These are phyloP conservation scores for Plectranthus barbatus DNA, from an alignment of 257 asterid species.

Conservation along the genomic window DNA sequence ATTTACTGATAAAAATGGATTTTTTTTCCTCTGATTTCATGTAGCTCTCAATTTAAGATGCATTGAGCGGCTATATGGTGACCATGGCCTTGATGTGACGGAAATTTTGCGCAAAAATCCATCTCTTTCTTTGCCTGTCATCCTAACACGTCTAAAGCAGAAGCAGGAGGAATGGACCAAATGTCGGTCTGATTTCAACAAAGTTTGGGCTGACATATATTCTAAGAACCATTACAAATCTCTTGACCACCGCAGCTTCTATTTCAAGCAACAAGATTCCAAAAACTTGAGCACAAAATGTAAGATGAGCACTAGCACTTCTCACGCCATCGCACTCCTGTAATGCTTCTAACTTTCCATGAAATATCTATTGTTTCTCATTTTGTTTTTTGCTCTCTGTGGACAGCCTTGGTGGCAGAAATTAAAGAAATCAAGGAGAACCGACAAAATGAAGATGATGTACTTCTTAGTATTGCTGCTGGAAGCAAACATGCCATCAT, in stretches of 20 bases:
- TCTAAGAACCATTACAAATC: conserved; percentile 89
- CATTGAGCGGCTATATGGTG: conserved; percentile 96
- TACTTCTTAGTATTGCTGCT: conserved; percentile 65
- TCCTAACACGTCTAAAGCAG: conserved; percentile 88
- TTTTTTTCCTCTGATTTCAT: conserved; percentile 18
- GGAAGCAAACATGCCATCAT: conserved; percentile 65
- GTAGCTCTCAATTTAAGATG: conserved; percentile 81
- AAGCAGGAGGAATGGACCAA: conserved; percentile 97
- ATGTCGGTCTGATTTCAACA: conserved; percentile 85
- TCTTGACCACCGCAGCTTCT: conserved; percentile 97
- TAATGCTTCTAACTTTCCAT: background rate
- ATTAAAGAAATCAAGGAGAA: conserved; percentile 88
- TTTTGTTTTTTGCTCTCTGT: conserved; percentile 18
- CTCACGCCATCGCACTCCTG: background rate
- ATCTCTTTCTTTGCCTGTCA: conserved; percentile 66
- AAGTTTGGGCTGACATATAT: conserved; percentile 96
- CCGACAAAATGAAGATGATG: conserved; percentile 67
- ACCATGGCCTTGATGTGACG: conserved; percentile 95
- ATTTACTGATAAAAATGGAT: background rate
- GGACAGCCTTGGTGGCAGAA: conserved; percentile 75
- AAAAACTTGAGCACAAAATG: conserved; percentile 92
- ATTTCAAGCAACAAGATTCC: conserved; percentile 96
- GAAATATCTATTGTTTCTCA: conserved; percentile 14
- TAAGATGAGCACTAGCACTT: conserved; percentile 32
- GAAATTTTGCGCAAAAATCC: conserved; percentile 88